Conservation (phyloP, 805 yeast genomes). For the Metschnikowia lachancei region DNA sequence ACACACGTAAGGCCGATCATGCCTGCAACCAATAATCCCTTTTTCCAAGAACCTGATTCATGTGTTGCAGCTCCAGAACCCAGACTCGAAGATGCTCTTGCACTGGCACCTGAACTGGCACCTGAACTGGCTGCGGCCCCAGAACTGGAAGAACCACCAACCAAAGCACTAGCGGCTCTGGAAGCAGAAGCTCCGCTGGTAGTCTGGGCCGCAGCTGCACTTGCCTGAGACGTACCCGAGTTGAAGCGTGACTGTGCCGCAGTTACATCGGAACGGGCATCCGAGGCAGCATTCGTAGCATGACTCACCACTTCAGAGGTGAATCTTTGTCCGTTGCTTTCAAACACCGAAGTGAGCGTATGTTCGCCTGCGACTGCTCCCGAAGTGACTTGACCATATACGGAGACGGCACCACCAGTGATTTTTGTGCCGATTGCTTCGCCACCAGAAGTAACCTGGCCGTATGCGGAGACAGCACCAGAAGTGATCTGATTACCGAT, state of each 20-base stretch:
- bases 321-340: conserved; percentile 7
- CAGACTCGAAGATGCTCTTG: conserved; percentile 7
- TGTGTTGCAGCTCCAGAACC: conserved; percentile 5
- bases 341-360: conserved; percentile 14
- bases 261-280: conserved; percentile 6
- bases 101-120: conserved; percentile 7
- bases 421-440: background rate
- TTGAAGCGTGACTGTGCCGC: conserved; percentile 4
- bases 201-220: conserved; percentile 13
- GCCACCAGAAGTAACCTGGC: background rate
- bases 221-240: conserved; percentile 4
- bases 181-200: conserved; percentile 5
- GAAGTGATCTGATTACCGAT: conserved; percentile 9
- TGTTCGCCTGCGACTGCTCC: conserved; percentile 20
- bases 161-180: conserved; percentile 7
- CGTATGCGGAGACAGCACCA: conserved; percentile 12
- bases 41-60: conserved; percentile 12
- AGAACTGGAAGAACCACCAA: conserved; percentile 6
- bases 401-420: background rate
- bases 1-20: conserved; percentile 10
- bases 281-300: conserved; percentile 3
- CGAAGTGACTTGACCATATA: conserved; percentile 5
- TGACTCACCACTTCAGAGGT: conserved; percentile 12
- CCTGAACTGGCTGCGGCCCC: background rate
- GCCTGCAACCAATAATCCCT: conserved; percentile 8